phyloP scores from a whole-genome alignment of 345 rosid genomes.

The Lepidium aucheri region DNA sequence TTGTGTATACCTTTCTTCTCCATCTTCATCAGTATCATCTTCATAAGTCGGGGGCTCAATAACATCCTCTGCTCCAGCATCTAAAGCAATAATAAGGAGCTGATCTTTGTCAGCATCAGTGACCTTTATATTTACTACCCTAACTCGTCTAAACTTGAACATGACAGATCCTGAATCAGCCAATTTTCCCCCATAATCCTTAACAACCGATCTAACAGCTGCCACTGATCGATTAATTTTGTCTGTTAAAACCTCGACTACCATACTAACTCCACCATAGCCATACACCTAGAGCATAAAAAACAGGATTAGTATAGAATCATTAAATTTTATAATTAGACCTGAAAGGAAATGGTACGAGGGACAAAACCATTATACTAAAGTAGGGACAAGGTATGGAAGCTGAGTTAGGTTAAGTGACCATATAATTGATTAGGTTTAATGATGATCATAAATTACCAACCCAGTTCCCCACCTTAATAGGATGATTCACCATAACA shows the following conservation, averaged over 20 bases:
- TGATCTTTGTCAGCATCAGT: constrained; percentile 73
- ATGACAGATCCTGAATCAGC: constrained; percentile 90
- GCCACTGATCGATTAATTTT: constrained; percentile 83
- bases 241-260: constrained; percentile 85
- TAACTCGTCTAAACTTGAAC: constrained; percentile 82
- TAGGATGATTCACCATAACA: not conserved
- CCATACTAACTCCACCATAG: constrained; percentile 87
- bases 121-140: constrained; percentile 67
- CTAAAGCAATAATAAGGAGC: constrained; percentile 65
- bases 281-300: constrained; percentile 65
- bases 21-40: constrained; percentile 68
- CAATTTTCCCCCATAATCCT: constrained; percentile 89
- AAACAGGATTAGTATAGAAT: not conserved
- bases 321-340: not conserved
- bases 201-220: constrained; percentile 71
- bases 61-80: constrained; percentile 96
- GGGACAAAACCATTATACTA: not conserved
- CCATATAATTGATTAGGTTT: not conserved
- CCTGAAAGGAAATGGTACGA: not conserved
- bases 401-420: not conserved
- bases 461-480: no score
- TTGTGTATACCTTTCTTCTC: constrained; percentile 44
- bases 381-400: not conserved
- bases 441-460: no score
- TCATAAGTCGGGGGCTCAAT: constrained; percentile 71